Conservation (phyloP, 2,329 filamentous ascomycete genomes). For the Epichloe sp. region DNA sequence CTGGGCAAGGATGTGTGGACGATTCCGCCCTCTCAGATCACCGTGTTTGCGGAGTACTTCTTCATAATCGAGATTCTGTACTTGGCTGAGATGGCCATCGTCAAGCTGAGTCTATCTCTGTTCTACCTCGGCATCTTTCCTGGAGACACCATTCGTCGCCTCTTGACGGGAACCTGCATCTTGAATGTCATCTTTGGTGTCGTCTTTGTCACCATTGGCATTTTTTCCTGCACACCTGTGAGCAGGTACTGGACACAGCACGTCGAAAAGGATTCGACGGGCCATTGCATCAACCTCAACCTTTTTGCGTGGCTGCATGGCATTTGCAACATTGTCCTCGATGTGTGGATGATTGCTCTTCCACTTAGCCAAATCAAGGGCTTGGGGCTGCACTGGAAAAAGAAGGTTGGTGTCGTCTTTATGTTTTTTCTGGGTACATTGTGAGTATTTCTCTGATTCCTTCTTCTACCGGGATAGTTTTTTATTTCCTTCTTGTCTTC, state of each 20-base stretch:
- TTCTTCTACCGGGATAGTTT: too few species aligned
- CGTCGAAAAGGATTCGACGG: conserved; percentile 16
- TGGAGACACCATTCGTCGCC: conserved; percentile 12
- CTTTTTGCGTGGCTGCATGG: conserved; percentile 4
- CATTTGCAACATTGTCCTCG: conserved; percentile 1
- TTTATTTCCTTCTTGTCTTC: background rate
- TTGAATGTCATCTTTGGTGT: conserved; percentile 19
- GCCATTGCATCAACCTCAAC: conserved; percentile 4
- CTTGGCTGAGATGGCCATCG: conserved; percentile 15
- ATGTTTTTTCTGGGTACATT: conserved; percentile 7
- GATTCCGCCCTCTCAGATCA: conserved; percentile 11
- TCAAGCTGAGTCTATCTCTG: conserved; percentile 27
- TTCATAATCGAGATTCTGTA: conserved; percentile 23
- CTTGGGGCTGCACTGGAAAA: conserved; percentile 4
- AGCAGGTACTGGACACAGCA: conserved; percentile 28
- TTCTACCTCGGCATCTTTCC: conserved; percentile 32
- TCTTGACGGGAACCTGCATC: conserved; percentile 20
- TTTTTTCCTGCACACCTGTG: conserved; percentile 29
- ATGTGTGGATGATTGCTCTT: conserved; percentile 6
- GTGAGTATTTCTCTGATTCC: background rate
- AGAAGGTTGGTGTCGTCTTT: conserved; percentile 4
- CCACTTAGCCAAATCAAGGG: conserved; percentile 4
- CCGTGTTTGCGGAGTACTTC: conserved; percentile 16
- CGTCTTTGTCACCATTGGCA: conserved; percentile 18
- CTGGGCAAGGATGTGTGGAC: conserved; percentile 24